phyloP scores from a whole-genome alignment of 805 yeast species.

The Barnettozyma wickerhamii region DNA sequence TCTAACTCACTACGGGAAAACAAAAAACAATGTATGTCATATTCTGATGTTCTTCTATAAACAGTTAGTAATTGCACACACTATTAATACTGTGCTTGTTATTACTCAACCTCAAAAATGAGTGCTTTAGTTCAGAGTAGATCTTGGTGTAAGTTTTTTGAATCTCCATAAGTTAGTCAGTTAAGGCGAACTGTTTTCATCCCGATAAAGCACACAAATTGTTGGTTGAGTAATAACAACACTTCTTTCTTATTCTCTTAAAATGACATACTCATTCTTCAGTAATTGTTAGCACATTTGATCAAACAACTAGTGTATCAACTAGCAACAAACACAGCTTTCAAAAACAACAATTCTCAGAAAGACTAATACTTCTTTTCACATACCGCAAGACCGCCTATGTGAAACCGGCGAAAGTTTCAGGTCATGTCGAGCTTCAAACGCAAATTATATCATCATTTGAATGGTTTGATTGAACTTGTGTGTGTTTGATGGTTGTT shows the following conservation, averaged over 20 bases:
- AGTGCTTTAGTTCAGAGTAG: conserved; percentile 34
- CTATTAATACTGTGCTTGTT: not conserved
- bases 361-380: conserved; percentile 27
- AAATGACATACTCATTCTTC: too few relatives aligned
- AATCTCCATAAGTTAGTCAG: conserved; percentile 31
- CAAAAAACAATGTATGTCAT: too few relatives aligned
- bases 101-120: not conserved
- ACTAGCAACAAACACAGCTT: too few relatives aligned
- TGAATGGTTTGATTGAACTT: conserved; percentile 1
- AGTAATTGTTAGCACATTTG: too few relatives aligned
- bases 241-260: not conserved
- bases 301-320: too few relatives aligned
- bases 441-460: conserved; percentile 56
- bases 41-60: too few relatives aligned
- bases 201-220: conserved; percentile 23
- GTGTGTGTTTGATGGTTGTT: too few relatives aligned
- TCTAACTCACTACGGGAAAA: too few relatives aligned
- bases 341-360: too few relatives aligned
- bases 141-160: conserved; percentile 37
- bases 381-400: conserved; percentile 32
- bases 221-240: not conserved
- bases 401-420: conserved; percentile 44
- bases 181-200: conserved; percentile 35
- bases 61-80: not conserved
- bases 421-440: conserved; percentile 36